A percentile compares a stretch with the other conserved stretches of the same genome.
phyloP scores from a whole-genome alignment of 257 asterid genomes.

The Apocynum venetum region DNA sequence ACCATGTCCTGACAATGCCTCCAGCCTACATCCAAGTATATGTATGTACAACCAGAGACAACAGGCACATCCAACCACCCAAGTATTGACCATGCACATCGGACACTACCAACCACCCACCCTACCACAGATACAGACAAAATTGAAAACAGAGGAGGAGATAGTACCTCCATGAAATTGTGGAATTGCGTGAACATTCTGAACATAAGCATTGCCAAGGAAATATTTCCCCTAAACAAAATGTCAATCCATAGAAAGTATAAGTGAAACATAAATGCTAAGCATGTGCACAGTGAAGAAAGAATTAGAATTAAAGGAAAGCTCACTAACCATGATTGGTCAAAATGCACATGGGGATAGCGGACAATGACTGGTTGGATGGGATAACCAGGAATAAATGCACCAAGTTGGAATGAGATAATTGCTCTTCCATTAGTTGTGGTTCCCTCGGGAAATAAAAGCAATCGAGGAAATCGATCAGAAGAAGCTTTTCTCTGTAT shows the following conservation, averaged over 20 bases:
- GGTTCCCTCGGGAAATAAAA: constrained; percentile 99
- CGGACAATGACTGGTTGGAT: constrained; percentile 89
- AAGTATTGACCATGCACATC: neutral
- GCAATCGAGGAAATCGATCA: constrained; percentile 79
- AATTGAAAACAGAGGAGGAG: neutral
- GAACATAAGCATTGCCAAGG: constrained; percentile 72
- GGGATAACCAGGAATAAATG: constrained; percentile 91
- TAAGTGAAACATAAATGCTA: neutral
- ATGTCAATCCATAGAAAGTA: constrained; percentile 10
- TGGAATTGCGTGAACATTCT: constrained; percentile 97
- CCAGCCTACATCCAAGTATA: neutral
- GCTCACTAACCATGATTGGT: constrained; percentile 97
- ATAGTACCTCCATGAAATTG: constrained; percentile 95
- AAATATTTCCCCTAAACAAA: constrained; percentile 69
- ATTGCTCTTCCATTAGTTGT: constrained; percentile 94
- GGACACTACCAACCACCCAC: neutral
- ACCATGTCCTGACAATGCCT: neutral
- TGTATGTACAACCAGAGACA: neutral
- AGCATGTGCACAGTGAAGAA: neutral
- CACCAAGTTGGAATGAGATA: constrained; percentile 94
- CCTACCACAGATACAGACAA: neutral
- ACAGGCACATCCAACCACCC: too few relatives aligned
- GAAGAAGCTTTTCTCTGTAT: constrained; percentile 98
- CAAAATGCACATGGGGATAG: constrained; percentile 93
- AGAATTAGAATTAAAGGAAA: constrained; percentile 2